Evolutionary conservation across 345 rosid species (phyloP), one percentile per base, ranked within the genome.

Genomic region (Anastatica hierochuntica): DNA sequence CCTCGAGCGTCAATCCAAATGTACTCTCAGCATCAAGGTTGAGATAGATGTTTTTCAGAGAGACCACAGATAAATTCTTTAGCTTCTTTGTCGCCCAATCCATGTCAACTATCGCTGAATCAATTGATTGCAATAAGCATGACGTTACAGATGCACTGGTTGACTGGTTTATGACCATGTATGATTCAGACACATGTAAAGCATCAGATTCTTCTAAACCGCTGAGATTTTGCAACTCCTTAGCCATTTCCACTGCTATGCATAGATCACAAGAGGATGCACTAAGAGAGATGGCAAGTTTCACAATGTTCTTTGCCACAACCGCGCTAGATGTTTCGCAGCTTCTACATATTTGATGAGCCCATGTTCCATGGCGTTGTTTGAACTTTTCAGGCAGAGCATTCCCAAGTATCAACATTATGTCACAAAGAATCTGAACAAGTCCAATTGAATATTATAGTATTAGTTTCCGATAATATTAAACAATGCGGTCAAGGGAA

Each of bases 41-140:
- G 53, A 45, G 53, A 50, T 60, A 62, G 24, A 62, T 63, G 60
- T 55, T 53, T 27, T 66, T 80, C 43, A 74, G 77, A 54, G 67
- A 45, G 36, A 69, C 60, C 43, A 70, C 57, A 60, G 63, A 64
- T n/a, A 70, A 38, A 24, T 58, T 60, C 71, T 74, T 88, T 30
- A 78, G 69, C 55, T 79, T 82, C 62, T 72, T 84, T 18, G 75
- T 63, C 26, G 78, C 74, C 94, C 94, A 79, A 18, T 84, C 90
- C 77, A 84, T 68, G 56, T 78, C 82, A 21, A 35, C 43, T 44
- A 84, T 64, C 35, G 74, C 77, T 11, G 74, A 54, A 36, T 78
- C 96, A 51, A 72, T 41, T 19, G 54, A 56, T 51, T 82, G 83
- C 70, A 84, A 71, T 48, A 82, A 53, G 68, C 77, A 78, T 44